Percentiles rank a stretch among this genome's conserved stretches.
Conservation (phyloP, 352 stramenopile species). For the Elongisporangium senticosum region DNA sequence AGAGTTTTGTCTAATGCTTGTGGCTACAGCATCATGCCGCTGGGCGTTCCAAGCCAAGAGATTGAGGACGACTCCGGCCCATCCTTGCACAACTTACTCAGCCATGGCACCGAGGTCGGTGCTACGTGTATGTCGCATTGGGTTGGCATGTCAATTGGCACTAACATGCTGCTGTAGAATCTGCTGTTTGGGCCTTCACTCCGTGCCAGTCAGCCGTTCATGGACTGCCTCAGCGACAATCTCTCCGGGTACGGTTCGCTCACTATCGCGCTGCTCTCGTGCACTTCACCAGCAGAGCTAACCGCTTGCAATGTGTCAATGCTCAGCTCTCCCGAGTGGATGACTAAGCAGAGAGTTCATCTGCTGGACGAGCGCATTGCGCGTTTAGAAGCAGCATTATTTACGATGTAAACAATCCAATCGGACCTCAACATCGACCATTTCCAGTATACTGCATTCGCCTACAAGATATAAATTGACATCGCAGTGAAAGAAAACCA, state of each 20-base stretch:
- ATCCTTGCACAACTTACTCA: constrained; percentile 55
- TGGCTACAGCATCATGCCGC: constrained; percentile 25
- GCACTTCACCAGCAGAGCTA: background rate
- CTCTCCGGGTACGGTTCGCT: constrained; percentile 25
- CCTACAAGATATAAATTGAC: too few relatives aligned
- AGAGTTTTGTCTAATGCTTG: background rate
- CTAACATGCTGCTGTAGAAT: constrained; percentile 14
- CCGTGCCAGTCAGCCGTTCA: constrained; percentile 39
- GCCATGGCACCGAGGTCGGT: constrained; percentile 50
- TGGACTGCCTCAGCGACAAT: constrained; percentile 47
- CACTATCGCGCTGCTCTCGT: background rate
- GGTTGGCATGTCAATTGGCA: background rate
- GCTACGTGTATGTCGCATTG: background rate
- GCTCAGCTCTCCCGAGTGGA: constrained; percentile 38
- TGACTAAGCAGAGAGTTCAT: constrained; percentile 27
- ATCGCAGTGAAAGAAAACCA: too few relatives aligned
- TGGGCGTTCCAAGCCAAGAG: constrained; percentile 42
- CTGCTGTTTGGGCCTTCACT: constrained; percentile 43
- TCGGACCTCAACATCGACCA: background rate
- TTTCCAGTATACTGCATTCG: too few relatives aligned
- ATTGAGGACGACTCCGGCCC: constrained; percentile 49
- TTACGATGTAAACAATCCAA: constrained; percentile 7
- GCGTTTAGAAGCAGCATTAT: constrained; percentile 32
- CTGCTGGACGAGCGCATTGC: constrained; percentile 37
- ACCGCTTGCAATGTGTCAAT: background rate